Evolutionary conservation across 805 yeast genomes (phyloP), one percentile per base, ranked within the genome.

Genomic region (Candida jianshihensis): DNA sequence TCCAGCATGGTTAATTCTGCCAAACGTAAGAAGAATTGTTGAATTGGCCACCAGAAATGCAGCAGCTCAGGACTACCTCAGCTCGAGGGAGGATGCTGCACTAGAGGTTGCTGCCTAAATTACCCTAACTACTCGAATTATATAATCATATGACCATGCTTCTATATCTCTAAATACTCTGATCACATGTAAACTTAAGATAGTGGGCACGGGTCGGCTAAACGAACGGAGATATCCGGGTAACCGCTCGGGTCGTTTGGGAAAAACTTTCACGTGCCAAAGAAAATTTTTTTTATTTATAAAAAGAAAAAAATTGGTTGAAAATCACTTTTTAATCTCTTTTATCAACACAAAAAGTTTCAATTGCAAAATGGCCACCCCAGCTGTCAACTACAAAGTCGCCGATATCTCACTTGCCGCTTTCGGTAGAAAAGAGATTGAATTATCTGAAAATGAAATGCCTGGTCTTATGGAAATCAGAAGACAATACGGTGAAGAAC

Each of bases 381-480:
- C 76, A 56, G 77, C 81, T 51, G 70, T 66, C 54, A 83, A 79
- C 69, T 92, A 78, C 78, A 90, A 92, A 71, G 96, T 90, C 65
- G 94, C 97, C 57, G 98, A 90, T 70, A 84, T 92, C 69, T 85
- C 96, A 56, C 79, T 90, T 51, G 97, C 98, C 62, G 98, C 98
- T 63, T 90, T 92, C 69, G 98, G 98, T 73, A 88, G 98, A 78
- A 92, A 90, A 71, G 98, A 90, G 71, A 92, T 90, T 59, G 97
- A 90, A 72, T 78, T 90, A 64, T 92, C 97, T 53, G 98, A 90
- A 76, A 90, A 90, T 66, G 97, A 90, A 72, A 87, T 89, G 97
- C 97, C 97, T 55, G 97, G 98, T 78, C 78, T 90, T 63, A 90
- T 92, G 94, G 84, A 89, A 71, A 90, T 89, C 73, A 85, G 98